These are phyloP conservation scores for Zygotorulaspora sp. DNA, from an alignment of 805 yeast genomes.

Conservation along the genomic window DNA sequence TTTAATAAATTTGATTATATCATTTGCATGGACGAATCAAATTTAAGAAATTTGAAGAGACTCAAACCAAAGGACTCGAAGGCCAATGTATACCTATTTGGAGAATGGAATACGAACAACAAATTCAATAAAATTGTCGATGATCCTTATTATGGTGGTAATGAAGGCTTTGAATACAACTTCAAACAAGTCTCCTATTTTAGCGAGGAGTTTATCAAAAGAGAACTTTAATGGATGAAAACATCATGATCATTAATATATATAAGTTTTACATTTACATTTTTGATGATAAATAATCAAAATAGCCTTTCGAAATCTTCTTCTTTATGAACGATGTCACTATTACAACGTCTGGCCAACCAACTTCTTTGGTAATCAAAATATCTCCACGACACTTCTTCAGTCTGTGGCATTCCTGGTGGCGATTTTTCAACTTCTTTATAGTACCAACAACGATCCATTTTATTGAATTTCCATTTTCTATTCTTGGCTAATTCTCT, in stretches of 20 bases:
- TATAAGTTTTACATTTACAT: constrained; percentile 4
- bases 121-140: constrained; percentile 56
- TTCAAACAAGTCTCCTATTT: constrained; percentile 73
- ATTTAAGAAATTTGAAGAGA: constrained; percentile 46
- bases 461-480: constrained; percentile 67
- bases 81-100: constrained; percentile 61
- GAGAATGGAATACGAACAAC: constrained; percentile 65
- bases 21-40: constrained; percentile 67
- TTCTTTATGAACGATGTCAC: constrained; percentile 36
- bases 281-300: constrained; percentile 4
- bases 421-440: constrained; percentile 76
- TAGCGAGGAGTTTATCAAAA: constrained; percentile 60
- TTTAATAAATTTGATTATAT: constrained; percentile 61
- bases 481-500: constrained; percentile 65
- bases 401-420: constrained; percentile 57
- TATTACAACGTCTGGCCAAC: constrained; percentile 49
- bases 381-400: constrained; percentile 58
- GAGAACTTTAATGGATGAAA: constrained; percentile 35
- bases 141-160: constrained; percentile 93
- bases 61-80: constrained; percentile 48
- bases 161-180: constrained; percentile 73
- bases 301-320: constrained; percentile 46
- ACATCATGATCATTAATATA: constrained; percentile 13
- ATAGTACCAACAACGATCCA: constrained; percentile 44
- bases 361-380: constrained; percentile 77